Conservation (phyloP, 345 rosid species). For the Populus davidiana region DNA sequence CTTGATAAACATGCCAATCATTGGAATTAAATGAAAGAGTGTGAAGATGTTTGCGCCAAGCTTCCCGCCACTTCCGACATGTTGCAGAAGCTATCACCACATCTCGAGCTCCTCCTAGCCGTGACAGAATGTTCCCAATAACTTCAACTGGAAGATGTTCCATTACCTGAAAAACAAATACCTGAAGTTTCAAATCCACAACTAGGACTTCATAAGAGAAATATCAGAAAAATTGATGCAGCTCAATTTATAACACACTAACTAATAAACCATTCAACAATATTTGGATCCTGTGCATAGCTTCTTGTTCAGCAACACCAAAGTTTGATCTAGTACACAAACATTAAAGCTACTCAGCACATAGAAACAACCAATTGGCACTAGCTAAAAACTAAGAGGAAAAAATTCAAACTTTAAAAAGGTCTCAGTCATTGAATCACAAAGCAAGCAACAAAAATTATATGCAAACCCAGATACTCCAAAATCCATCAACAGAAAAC, state of each 20-base stretch:
- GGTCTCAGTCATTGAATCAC: not conserved
- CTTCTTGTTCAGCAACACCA: not conserved
- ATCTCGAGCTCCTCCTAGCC: constrained; percentile 74
- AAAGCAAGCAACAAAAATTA: not conserved
- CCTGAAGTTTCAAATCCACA: not conserved
- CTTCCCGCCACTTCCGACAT: constrained; percentile 83
- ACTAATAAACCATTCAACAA: constrained; percentile 4
- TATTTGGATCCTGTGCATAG: not conserved
- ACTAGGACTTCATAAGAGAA: constrained; percentile 3
- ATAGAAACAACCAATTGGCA: not conserved
- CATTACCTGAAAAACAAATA: constrained; percentile 30
- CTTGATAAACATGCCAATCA: constrained; percentile 60
- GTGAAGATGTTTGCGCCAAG: constrained; percentile 62
- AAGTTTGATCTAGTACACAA: constrained; percentile 14
- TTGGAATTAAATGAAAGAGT: constrained; percentile 65
- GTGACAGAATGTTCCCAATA: constrained; percentile 80
- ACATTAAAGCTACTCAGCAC: constrained; percentile 11
- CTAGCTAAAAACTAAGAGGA: not conserved
- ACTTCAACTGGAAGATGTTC: constrained; percentile 88
- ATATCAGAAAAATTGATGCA: not conserved
- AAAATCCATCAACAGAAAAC: not conserved
- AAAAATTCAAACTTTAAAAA: not conserved
- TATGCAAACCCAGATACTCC: not conserved
- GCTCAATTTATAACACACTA: constrained; percentile 2
- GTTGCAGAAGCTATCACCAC: constrained; percentile 78